Percentiles rank a stretch among this genome's conserved stretches.
phyloP scores from a whole-genome alignment of 805 yeast genomes.

The Saccharomycopsis oosterbeekiorum region DNA sequence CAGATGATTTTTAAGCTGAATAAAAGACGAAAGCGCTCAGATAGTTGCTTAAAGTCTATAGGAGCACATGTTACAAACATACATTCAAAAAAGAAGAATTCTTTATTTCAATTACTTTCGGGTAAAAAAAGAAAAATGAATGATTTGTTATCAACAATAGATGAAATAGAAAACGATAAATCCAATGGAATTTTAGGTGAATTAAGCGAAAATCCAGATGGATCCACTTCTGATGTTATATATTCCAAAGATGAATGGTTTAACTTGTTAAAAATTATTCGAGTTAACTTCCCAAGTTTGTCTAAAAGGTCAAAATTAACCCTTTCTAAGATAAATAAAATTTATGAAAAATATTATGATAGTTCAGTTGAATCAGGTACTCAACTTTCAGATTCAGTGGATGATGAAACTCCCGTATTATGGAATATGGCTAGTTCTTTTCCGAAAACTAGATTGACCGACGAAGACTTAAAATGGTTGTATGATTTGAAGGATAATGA shows the following conservation, averaged over 20 bases:
- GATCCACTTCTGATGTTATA: slow-evolving; percentile 15
- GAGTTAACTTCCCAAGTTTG: slow-evolving; percentile 22
- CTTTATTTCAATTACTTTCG: slow-evolving; percentile 23
- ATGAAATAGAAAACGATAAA: background rate
- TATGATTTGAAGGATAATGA: slow-evolving; percentile 9
- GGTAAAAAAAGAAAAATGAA: slow-evolving; percentile 26
- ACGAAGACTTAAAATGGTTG: slow-evolving; percentile 16
- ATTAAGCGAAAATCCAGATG: background rate
- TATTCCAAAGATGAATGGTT: slow-evolving; percentile 26
- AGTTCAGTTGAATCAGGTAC: background rate
- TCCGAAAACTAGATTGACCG: slow-evolving; percentile 11
- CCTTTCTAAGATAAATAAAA: slow-evolving; percentile 21
- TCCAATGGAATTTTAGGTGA: background rate
- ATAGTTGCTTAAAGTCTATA: background rate
- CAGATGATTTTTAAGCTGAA: background rate
- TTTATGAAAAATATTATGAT: slow-evolving; percentile 19
- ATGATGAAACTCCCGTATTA: background rate
- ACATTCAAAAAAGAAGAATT: slow-evolving; percentile 8
- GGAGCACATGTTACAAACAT: slow-evolving; percentile 1
- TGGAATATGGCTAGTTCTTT: slow-evolving; percentile 17
- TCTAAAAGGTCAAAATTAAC: slow-evolving; percentile 23
- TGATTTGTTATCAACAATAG: slow-evolving; percentile 23
- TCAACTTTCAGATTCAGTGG: background rate
- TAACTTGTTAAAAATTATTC: slow-evolving; percentile 21
- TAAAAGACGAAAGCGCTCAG: background rate